These are phyloP conservation scores for Wickerhamomyces hampshirensis DNA, from an alignment of 805 yeast genomes.

Conservation along the genomic window DNA sequence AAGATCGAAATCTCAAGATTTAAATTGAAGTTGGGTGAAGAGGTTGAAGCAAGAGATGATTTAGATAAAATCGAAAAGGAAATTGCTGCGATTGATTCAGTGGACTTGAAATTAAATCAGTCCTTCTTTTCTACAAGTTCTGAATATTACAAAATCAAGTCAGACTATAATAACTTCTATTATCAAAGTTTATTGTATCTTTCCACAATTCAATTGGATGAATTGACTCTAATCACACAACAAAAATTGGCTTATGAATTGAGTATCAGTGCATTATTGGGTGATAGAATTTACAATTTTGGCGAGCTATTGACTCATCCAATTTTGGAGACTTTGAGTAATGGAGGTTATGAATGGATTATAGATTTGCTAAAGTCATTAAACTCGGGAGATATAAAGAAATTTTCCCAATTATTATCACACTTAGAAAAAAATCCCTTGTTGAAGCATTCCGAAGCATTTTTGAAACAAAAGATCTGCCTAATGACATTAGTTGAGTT, in stretches of 20 bases:
- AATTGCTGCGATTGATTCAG: conserved; percentile 52
- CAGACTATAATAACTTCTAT: conserved; percentile 79
- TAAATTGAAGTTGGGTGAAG: conserved; percentile 49
- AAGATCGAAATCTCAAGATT: conserved; percentile 73
- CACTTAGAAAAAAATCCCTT: conserved; percentile 46
- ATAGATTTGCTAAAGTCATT: conserved; percentile 63
- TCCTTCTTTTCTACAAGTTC: conserved; percentile 80
- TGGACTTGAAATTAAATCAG: conserved; percentile 66
- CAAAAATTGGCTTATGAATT: conserved; percentile 66
- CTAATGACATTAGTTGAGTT: conserved; percentile 88
- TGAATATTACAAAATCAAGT: conserved; percentile 65
- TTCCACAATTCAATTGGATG: conserved; percentile 58
- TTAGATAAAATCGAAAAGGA: conserved; percentile 56
- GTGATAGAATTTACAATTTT: conserved; percentile 89
- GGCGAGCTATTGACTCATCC: conserved; percentile 94
- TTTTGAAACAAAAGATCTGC: conserved; percentile 85
- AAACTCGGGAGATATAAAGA: conserved; percentile 70
- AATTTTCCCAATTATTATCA: conserved; percentile 50
- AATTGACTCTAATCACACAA: conserved; percentile 34
- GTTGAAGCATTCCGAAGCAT: conserved; percentile 52
- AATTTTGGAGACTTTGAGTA: conserved; percentile 49
- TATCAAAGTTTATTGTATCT: conserved; percentile 76
- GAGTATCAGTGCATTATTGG: conserved; percentile 81
- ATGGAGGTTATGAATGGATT: conserved; percentile 60
- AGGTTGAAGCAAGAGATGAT: conserved; percentile 58